Conservation (phyloP, 2,329 filamentous ascomycete species). For the Sarocladium kiliense region DNA sequence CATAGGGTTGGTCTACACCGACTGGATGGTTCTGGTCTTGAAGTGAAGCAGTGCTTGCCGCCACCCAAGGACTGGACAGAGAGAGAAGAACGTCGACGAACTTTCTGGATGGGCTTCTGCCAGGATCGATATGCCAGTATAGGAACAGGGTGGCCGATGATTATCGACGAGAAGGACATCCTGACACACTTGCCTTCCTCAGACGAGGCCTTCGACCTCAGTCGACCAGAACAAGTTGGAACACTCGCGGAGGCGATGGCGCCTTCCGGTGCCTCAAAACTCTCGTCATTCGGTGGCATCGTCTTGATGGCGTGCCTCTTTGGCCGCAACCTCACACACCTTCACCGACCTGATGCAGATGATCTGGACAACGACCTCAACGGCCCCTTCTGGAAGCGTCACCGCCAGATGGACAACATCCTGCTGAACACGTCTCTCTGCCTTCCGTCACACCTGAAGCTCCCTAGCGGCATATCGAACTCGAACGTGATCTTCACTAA, state of each 20-base stretch:
- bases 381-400: slow-evolving; percentile 92
- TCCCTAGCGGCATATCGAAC: slow-evolving; percentile 70
- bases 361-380: slow-evolving; percentile 85
- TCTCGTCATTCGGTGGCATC: slow-evolving; percentile 76
- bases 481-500: slow-evolving; percentile 90
- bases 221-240: slow-evolving; percentile 66
- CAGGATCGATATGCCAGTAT: slow-evolving; percentile 91
- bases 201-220: slow-evolving; percentile 80
- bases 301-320: slow-evolving; percentile 85
- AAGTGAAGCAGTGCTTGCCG: slow-evolving; percentile 88
- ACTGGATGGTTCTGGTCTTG: slow-evolving; percentile 73
- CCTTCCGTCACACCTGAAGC: slow-evolving; percentile 73
- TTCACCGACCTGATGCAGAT: slow-evolving; percentile 78
- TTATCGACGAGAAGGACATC: slow-evolving; percentile 86
- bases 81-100: slow-evolving; percentile 81
- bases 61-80: slow-evolving; percentile 92
- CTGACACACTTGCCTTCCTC: slow-evolving; percentile 77
- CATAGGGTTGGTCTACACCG: slow-evolving; percentile 85
- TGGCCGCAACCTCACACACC: slow-evolving; percentile 83
- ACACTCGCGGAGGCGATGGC: slow-evolving; percentile 66
- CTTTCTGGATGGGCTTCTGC: slow-evolving; percentile 93
- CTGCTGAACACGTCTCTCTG: slow-evolving; percentile 81
- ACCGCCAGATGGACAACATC: slow-evolving; percentile 83
- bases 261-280: slow-evolving; percentile 63
- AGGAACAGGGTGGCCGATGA: slow-evolving; percentile 96